phyloP scores from a whole-genome alignment of 2,329 filamentous ascomycete genomes.

The Sporothrix humicola region DNA sequence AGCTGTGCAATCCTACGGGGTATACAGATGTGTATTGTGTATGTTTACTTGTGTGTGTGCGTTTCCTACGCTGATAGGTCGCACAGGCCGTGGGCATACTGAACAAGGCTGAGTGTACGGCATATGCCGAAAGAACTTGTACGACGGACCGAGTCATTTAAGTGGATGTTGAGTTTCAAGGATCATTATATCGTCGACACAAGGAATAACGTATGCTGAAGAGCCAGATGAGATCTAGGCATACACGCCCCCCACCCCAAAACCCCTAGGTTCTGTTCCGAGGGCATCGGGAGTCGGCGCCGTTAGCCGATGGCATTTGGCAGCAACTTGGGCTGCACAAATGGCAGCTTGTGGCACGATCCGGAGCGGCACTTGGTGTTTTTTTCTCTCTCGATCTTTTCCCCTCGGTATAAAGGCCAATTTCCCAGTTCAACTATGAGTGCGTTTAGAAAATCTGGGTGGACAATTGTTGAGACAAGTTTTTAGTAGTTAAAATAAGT shows the following conservation, averaged over 20 bases:
- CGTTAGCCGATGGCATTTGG: slow-evolving; percentile 14
- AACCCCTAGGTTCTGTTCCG: background rate
- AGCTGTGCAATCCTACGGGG: too few relatives aligned
- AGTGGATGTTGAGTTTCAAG: too few relatives aligned
- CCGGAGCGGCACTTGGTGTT: background rate
- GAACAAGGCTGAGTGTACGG: too few relatives aligned
- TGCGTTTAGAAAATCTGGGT: too few relatives aligned
- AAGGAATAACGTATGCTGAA: too few relatives aligned
- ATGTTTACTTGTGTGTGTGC: too few relatives aligned
- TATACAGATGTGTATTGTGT: too few relatives aligned
- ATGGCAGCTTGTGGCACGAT: background rate
- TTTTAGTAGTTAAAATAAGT: background rate
- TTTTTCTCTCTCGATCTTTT: background rate
- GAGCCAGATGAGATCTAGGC: background rate
- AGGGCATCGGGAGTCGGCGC: background rate
- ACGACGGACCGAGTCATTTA: background rate
- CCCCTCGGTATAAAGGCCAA: background rate
- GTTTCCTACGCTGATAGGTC: too few relatives aligned
- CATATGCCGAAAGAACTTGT: background rate
- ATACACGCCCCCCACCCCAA: background rate
- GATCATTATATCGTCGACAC: too few relatives aligned
- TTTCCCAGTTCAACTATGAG: too few relatives aligned
- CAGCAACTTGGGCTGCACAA: background rate
- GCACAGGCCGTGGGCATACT: too few relatives aligned
- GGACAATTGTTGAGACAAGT: too few relatives aligned